A percentile compares a stretch with the other conserved stretches of the same genome.
Conservation (phyloP, 2,329 filamentous ascomycete species). For the Neophaeococcomyces aloes region DNA sequence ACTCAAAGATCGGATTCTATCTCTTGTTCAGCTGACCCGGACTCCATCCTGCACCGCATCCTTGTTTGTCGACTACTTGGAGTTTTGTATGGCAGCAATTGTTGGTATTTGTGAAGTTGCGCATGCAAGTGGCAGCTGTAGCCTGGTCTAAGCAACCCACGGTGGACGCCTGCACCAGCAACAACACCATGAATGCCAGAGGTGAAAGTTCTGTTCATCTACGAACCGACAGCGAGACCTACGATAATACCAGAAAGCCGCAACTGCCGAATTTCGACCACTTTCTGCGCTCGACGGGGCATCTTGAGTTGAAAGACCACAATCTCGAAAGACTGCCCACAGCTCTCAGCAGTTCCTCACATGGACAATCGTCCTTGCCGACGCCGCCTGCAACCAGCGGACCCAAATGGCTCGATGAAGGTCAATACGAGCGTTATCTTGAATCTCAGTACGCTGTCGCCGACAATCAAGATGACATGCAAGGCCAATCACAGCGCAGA, state of each 20-base stretch:
- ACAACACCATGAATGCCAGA: no score
- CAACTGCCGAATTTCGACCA: constrained; percentile 18
- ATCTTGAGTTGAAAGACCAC: constrained; percentile 7
- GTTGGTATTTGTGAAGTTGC: no score
- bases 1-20: no score
- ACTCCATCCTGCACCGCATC: no score
- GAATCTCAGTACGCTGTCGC: background rate
- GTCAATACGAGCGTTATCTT: background rate
- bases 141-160: no score
- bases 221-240: background rate
- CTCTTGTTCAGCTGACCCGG: no score
- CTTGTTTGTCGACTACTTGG: no score
- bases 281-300: constrained; percentile 14
- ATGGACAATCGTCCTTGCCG: constrained; percentile 2
- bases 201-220: no score
- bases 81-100: no score
- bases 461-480: background rate
- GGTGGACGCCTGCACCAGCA: no score
- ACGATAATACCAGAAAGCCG: constrained; percentile 5
- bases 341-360: background rate
- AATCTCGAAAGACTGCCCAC: background rate
- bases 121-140: no score
- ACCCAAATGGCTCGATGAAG: background rate
- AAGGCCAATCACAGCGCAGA: background rate
- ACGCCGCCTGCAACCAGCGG: constrained; percentile 1